Percentiles rank a stretch among this genome's conserved stretches.
phyloP scores from a whole-genome alignment of 805 yeast genomes.

The Teunomyces stri region DNA sequence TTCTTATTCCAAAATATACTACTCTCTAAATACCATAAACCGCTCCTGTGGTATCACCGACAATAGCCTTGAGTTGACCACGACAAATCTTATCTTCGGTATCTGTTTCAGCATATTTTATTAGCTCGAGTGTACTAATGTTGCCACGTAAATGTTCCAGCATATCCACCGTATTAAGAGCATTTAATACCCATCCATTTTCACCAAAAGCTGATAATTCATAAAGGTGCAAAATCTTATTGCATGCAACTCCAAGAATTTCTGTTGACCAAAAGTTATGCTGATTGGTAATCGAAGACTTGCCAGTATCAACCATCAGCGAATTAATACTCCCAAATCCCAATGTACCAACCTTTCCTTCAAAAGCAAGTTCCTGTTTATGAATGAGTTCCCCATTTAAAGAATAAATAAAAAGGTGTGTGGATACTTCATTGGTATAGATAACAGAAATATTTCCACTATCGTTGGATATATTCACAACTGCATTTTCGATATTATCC shows the following conservation, averaged over 20 bases:
- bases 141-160: slow-evolving; percentile 10
- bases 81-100: slow-evolving; percentile 33
- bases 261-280: slow-evolving; percentile 42
- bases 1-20: background rate
- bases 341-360: slow-evolving; percentile 20
- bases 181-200: slow-evolving; percentile 13
- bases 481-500: slow-evolving; percentile 15
- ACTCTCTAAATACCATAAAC: slow-evolving; percentile 31
- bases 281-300: slow-evolving; percentile 16
- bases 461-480: slow-evolving; percentile 49
- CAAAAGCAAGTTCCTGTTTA: slow-evolving; percentile 14
- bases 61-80: slow-evolving; percentile 42
- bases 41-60: slow-evolving; percentile 55
- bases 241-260: slow-evolving; percentile 27
- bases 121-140: slow-evolving; percentile 29
- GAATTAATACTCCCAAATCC: slow-evolving; percentile 31
- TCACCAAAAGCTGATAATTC: slow-evolving; percentile 15
- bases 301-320: slow-evolving; percentile 23
- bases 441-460: slow-evolving; percentile 51
- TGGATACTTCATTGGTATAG: slow-evolving; percentile 16
- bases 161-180: background rate
- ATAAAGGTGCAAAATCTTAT: slow-evolving; percentile 17
- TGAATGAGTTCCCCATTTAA: slow-evolving; percentile 52
- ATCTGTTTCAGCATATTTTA: slow-evolving; percentile 29
- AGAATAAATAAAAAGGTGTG: slow-evolving; percentile 39